These are phyloP conservation scores for Favolaschia claudopus DNA, from an alignment of 768 basidiomycete genomes.

Conservation along the genomic window DNA sequence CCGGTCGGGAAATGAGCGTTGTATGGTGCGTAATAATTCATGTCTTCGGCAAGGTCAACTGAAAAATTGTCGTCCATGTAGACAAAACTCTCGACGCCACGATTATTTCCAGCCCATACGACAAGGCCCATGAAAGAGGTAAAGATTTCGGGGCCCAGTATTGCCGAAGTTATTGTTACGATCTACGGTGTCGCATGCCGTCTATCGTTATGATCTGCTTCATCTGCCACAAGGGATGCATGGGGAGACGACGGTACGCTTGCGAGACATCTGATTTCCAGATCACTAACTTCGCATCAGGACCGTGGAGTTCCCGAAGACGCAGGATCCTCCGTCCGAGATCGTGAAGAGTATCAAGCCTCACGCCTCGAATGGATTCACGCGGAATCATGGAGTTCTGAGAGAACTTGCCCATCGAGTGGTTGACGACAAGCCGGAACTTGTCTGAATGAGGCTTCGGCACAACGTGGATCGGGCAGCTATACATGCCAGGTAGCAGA, in stretches of 20 bases:
- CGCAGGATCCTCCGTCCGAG: neutral
- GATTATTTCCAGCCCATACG: slow-evolving; percentile 40
- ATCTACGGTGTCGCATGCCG: slow-evolving; percentile 12
- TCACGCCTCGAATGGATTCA: neutral
- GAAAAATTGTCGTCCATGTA: slow-evolving; percentile 44
- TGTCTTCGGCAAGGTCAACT: slow-evolving; percentile 28
- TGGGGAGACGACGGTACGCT: slow-evolving; percentile 34
- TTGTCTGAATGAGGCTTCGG: slow-evolving; percentile 2
- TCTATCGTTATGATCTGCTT: slow-evolving; percentile 35
- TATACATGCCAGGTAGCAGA: slow-evolving; percentile 33
- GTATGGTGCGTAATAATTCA: slow-evolving; percentile 40
- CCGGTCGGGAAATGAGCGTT: slow-evolving; percentile 31
- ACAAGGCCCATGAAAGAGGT: slow-evolving; percentile 34
- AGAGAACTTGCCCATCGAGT: neutral
- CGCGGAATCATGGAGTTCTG: slow-evolving; percentile 10
- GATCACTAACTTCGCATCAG: neutral
- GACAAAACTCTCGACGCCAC: slow-evolving; percentile 28
- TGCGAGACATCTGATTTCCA: slow-evolving; percentile 38
- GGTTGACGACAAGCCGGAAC: slow-evolving; percentile 2
- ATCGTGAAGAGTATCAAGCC: neutral
- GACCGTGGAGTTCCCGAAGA: neutral
- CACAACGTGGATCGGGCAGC: neutral
- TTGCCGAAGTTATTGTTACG: slow-evolving; percentile 26
- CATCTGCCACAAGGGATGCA: slow-evolving; percentile 40
- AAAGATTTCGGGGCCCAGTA: slow-evolving; percentile 20